These are phyloP conservation scores for Ascochyta pisi DNA, from an alignment of 2,329 filamentous ascomycete genomes.

Conservation along the genomic window DNA sequence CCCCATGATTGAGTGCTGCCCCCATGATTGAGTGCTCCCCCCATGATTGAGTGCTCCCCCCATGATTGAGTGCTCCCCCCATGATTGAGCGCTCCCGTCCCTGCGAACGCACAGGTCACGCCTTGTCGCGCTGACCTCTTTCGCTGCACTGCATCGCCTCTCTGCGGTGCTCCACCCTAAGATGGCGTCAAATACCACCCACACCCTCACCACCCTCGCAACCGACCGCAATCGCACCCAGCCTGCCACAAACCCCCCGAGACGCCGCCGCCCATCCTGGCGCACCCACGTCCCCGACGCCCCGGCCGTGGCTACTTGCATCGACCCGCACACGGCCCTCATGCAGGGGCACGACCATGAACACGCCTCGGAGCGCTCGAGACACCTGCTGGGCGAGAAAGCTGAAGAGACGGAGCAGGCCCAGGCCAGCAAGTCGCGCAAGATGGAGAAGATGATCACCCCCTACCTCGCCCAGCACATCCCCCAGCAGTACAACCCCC, in stretches of 20 bases:
- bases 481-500: constrained; percentile 83
- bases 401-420: constrained; percentile 37
- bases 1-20: too few relatives aligned
- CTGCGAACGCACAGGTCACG: constrained; percentile 15
- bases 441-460: constrained; percentile 78
- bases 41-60: constrained; percentile 21
- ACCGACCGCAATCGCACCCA: constrained; percentile 28
- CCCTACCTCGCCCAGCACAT: constrained; percentile 93
- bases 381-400: constrained; percentile 37
- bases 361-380: constrained; percentile 36
- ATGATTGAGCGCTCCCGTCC: constrained; percentile 21
- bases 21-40: constrained; percentile 21
- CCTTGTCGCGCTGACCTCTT: not conserved
- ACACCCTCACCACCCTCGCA: constrained; percentile 35
- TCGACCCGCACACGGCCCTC: constrained; percentile 43
- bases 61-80: constrained; percentile 21
- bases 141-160: not conserved
- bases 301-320: constrained; percentile 18
- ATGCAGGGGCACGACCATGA: constrained; percentile 49
- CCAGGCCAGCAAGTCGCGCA: constrained; percentile 55
- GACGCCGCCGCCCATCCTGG: constrained; percentile 39
- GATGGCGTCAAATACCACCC: constrained; percentile 38
- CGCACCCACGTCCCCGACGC: constrained; percentile 31
- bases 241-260: constrained; percentile 21
- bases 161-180: constrained; percentile 18